phyloP scores from a whole-genome alignment of 345 rosid genomes.

The Nephelium lappaceum region DNA sequence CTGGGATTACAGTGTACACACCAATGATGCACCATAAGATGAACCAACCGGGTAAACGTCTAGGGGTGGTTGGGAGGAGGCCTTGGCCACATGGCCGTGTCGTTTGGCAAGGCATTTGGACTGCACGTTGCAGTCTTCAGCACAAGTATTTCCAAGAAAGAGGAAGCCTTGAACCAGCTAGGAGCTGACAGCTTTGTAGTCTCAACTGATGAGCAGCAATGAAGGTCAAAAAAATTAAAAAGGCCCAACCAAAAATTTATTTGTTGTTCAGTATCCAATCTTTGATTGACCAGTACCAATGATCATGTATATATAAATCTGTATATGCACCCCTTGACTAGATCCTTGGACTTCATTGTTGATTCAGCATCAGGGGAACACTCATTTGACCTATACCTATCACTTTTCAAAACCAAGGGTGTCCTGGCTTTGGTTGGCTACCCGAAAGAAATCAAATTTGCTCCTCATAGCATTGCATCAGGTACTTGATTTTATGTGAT shows the following conservation, averaged over 20 bases:
- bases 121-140: conserved; percentile 46
- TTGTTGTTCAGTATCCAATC: no score
- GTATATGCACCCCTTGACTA: conserved; percentile 22
- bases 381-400: conserved; percentile 38
- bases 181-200: conserved; percentile 42
- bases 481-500: no score
- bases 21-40: conserved; percentile 45
- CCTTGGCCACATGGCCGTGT: conserved; percentile 53
- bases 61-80: conserved; percentile 53
- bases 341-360: conserved; percentile 38
- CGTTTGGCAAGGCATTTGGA: conserved; percentile 55
- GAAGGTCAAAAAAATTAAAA: conserved; percentile 23
- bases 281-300: no score
- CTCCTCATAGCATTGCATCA: conserved; percentile 25
- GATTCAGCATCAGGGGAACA: conserved; percentile 43
- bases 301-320: no score
- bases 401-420: conserved; percentile 28
- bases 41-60: conserved; percentile 46
- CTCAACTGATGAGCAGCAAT: conserved; percentile 37
- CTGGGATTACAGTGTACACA: conserved; percentile 46
- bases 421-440: conserved; percentile 33
- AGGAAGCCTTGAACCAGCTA: conserved; percentile 41
- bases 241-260: neutral
- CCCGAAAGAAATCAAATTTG: conserved; percentile 39
- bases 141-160: conserved; percentile 40